Conservation (phyloP, 176 grass and related monocot species). For the Oryza glumipatula region DNA sequence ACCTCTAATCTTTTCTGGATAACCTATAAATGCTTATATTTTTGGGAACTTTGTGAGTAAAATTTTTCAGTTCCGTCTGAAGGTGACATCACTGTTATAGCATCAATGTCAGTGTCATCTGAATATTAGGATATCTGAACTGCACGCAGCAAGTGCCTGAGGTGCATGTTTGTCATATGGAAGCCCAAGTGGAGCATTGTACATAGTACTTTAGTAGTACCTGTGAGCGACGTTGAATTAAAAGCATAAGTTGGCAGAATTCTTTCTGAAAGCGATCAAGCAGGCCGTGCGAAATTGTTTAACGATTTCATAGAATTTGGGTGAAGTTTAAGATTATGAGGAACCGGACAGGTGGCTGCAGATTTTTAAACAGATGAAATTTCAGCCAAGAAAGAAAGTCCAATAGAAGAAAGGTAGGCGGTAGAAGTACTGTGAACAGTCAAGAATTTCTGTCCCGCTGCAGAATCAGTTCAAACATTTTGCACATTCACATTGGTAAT, state of each 20-base stretch:
- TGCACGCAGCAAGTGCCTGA: too few species aligned
- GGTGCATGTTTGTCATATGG: neutral
- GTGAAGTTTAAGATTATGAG: neutral
- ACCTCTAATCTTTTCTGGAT: too few species aligned
- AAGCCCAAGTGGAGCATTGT: neutral
- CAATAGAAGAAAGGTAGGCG: neutral
- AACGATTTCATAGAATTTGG: neutral
- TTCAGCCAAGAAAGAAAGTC: neutral
- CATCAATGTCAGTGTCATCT: too few species aligned
- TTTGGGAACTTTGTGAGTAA: too few species aligned
- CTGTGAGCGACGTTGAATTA: neutral
- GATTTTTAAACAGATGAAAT: neutral
- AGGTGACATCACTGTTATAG: too few species aligned
- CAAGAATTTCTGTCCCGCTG: neutral
- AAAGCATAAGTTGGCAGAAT: neutral
- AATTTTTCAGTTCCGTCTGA: neutral
- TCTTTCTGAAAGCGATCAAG: neutral
- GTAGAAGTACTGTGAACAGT: neutral
- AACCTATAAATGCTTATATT: too few species aligned
- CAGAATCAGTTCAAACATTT: neutral
- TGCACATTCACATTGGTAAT: neutral
- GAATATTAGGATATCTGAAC: too few species aligned
- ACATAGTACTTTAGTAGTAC: neutral
- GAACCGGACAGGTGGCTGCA: neutral
- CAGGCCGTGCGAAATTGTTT: neutral